Evolutionary conservation across 164 flowering plant genomes (phyloP).

Genomic region (Annona squamosa): DNA sequence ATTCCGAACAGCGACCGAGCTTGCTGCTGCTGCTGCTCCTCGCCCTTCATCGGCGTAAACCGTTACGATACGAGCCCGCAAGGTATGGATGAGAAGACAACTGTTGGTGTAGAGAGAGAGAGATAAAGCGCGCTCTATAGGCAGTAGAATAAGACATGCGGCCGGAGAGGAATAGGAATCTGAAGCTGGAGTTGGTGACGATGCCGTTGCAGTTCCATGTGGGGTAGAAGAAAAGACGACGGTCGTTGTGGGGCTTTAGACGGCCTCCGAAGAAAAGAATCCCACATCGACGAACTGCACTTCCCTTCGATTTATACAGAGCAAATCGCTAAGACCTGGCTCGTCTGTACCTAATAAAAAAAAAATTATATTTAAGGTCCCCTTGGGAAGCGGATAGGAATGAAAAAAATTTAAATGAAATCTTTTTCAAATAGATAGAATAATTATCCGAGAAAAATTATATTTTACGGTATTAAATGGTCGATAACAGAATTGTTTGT

Average conservation of each 20-base stretch:
- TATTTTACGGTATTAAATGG: no score
- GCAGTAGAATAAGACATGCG: not conserved
- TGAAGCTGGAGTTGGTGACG: not conserved
- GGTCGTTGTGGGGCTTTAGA: not conserved
- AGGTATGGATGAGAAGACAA: not conserved
- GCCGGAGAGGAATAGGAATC: not conserved
- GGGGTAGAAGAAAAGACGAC: not conserved
- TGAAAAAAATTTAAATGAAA: no score
- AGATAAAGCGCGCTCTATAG: not conserved
- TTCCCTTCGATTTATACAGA: not conserved
- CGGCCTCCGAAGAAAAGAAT: not conserved
- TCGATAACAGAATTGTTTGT: no score
- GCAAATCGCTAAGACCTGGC: no score
- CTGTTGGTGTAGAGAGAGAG: not conserved
- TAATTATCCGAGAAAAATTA: no score
- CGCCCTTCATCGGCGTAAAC: constrained; percentile 42
- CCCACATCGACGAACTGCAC: not conserved
- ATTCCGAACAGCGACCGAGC: constrained; percentile 69
- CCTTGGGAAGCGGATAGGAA: no score
- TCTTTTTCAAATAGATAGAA: no score
- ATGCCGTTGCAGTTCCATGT: not conserved
- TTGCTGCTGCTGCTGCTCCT: constrained; percentile 35
- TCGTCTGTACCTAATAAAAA: no score
- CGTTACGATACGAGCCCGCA: not conserved
- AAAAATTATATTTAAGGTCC: no score